A percentile compares a stretch with the other conserved stretches of the same genome.
Conservation (phyloP, 305 asterid genomes). For the Rubia peregrina region DNA sequence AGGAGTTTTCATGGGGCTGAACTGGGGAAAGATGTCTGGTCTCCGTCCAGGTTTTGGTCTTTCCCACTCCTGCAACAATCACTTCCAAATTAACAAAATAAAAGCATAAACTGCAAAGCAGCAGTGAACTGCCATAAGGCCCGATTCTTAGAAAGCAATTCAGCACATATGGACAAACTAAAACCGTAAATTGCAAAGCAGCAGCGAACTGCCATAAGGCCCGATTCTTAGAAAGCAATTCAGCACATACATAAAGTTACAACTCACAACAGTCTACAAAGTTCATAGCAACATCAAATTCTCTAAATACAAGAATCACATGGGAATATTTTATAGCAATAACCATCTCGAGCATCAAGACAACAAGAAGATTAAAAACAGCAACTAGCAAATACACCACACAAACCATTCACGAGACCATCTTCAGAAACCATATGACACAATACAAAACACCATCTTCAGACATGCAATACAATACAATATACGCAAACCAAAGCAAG, state of each 20-base stretch:
- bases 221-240: too few relatives aligned
- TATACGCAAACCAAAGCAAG: not conserved
- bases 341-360: not conserved
- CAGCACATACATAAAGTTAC: too few relatives aligned
- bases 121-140: not conserved
- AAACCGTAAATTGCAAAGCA: too few relatives aligned
- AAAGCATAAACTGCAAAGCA: not conserved
- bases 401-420: not conserved
- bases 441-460: too few relatives aligned
- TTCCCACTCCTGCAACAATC: conserved; percentile 70
- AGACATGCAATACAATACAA: too few relatives aligned
- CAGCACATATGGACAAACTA: too few relatives aligned
- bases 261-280: too few relatives aligned
- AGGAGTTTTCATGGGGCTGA: conserved; percentile 94
- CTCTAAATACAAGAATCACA: too few relatives aligned
- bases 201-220: too few relatives aligned
- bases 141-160: not conserved
- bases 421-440: not conserved
- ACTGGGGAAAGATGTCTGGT: conserved; percentile 78
- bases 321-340: not conserved
- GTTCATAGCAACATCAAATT: too few relatives aligned
- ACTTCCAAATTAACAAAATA: not conserved
- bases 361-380: not conserved
- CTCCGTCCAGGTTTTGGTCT: conserved; percentile 78
- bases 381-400: not conserved